These are phyloP conservation scores for Cryptococcus deneoformans DNA, from an alignment of 1,284 basidiomycete genomes.

Conservation along the genomic window DNA sequence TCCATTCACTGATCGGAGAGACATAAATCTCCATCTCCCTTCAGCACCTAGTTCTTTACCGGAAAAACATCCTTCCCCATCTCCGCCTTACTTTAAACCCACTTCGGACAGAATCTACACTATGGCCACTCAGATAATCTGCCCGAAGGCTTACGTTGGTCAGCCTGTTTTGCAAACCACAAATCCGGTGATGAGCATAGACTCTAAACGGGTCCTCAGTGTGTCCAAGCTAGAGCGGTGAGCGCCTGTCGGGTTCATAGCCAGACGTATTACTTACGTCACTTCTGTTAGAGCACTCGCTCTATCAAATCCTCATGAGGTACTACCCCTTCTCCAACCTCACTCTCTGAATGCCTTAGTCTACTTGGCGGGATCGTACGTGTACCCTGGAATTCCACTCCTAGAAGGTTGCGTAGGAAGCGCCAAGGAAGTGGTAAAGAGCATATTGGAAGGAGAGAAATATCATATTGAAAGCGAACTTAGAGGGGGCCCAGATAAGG, in stretches of 20 bases:
- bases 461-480: not conserved
- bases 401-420: constrained; percentile 50
- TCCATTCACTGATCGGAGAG: constrained; percentile 55
- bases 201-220: constrained; percentile 56
- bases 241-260: constrained; percentile 29
- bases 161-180: constrained; percentile 63
- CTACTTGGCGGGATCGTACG: constrained; percentile 47
- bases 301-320: constrained; percentile 12
- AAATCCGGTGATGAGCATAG: constrained; percentile 62
- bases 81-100: constrained; percentile 29
- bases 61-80: not conserved
- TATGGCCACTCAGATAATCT: constrained; percentile 63
- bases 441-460: constrained; percentile 12
- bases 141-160: constrained; percentile 12
- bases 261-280: not conserved
- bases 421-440: constrained; percentile 34
- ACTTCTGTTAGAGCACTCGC: constrained; percentile 34
- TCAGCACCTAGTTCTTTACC: not conserved
- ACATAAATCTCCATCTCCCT: constrained; percentile 61
- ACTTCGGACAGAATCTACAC: constrained; percentile 49
- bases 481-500: constrained; percentile 1
- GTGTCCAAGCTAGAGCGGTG: constrained; percentile 62
- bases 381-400: constrained; percentile 50
- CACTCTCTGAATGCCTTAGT: constrained; percentile 19
- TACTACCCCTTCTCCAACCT: constrained; percentile 2